These are phyloP conservation scores for Spinacia oleracea DNA, from an alignment of 179 eudicot genomes.

Conservation along the genomic window DNA sequence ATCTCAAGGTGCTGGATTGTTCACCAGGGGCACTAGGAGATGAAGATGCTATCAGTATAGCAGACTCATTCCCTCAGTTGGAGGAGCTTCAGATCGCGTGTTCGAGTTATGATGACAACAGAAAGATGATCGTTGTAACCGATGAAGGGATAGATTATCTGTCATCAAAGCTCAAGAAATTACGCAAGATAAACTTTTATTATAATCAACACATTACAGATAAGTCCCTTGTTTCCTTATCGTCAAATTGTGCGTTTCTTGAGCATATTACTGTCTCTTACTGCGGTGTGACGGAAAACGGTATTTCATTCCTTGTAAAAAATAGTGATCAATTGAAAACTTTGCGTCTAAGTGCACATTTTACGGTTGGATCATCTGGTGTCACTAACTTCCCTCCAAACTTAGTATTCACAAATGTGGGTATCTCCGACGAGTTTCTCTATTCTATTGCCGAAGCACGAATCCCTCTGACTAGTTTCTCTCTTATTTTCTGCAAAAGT, in stretches of 20 bases:
- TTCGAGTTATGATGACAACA: neutral
- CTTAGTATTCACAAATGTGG: constrained; percentile 2
- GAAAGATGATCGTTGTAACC: constrained; percentile 23
- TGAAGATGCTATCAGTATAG: constrained; percentile 26
- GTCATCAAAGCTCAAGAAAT: constrained; percentile 26
- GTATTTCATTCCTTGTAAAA: constrained; percentile 28
- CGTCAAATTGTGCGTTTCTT: constrained; percentile 32
- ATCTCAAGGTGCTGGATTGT: constrained; percentile 26
- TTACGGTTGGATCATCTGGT: constrained; percentile 4
- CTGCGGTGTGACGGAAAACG: constrained; percentile 24
- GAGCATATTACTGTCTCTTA: constrained; percentile 14
- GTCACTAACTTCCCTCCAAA: neutral
- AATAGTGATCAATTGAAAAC: constrained; percentile 30
- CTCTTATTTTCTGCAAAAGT: constrained; percentile 19
- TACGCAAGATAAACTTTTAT: constrained; percentile 32
- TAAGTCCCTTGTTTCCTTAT: constrained; percentile 35
- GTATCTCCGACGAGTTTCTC: constrained; percentile 30
- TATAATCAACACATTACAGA: constrained; percentile 31
- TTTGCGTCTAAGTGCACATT: constrained; percentile 16
- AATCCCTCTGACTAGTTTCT: constrained; percentile 22
- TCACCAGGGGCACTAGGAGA: constrained; percentile 14
- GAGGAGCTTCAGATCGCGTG: constrained; percentile 30
- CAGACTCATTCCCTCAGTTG: constrained; percentile 26
- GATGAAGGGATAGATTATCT: constrained; percentile 32
- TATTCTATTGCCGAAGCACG: constrained; percentile 20